phyloP scores from a whole-genome alignment of 139 green algal genomes.

The Chlamydomonas sp. region DNA sequence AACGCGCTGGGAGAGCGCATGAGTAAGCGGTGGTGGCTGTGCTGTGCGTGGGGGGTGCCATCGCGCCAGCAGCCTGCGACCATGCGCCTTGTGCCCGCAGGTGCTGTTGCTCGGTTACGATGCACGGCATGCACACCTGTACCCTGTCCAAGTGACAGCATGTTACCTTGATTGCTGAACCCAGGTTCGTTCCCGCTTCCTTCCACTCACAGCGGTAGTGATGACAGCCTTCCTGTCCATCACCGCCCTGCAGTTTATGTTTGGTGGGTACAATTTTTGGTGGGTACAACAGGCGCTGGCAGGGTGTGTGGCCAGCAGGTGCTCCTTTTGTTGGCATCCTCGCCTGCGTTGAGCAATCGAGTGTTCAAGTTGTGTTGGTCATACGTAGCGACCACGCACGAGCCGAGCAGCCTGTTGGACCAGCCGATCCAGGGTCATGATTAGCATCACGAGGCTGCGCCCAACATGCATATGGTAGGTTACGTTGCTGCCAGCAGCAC shows the following conservation, averaged over 20 bases:
- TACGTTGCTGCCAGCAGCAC: neutral
- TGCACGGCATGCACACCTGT: too few relatives aligned
- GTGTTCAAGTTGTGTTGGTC: neutral
- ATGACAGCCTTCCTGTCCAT: constrained; percentile 26
- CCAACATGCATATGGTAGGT: neutral
- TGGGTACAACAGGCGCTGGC: neutral
- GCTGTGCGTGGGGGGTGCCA: neutral
- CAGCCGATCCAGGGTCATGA: neutral
- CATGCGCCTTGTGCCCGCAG: neutral
- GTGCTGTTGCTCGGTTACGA: too few relatives aligned
- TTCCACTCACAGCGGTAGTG: neutral
- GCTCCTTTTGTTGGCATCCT: too few relatives aligned
- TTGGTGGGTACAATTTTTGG: neutral
- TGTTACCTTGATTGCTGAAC: too few relatives aligned
- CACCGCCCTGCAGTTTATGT: constrained; percentile 35
- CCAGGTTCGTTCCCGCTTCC: neutral
- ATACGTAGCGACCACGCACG: neutral
- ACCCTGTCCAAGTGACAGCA: too few relatives aligned
- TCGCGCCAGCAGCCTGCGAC: neutral
- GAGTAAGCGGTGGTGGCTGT: neutral
- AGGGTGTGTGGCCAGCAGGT: neutral
- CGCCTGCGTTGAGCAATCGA: neutral
- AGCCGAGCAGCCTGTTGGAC: neutral
- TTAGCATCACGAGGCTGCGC: neutral
- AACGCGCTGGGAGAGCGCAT: constrained; percentile 22